Evolutionary conservation across 2,329 filamentous ascomycete species (phyloP).

Genomic region (Davidsoniella eucalypti): DNA sequence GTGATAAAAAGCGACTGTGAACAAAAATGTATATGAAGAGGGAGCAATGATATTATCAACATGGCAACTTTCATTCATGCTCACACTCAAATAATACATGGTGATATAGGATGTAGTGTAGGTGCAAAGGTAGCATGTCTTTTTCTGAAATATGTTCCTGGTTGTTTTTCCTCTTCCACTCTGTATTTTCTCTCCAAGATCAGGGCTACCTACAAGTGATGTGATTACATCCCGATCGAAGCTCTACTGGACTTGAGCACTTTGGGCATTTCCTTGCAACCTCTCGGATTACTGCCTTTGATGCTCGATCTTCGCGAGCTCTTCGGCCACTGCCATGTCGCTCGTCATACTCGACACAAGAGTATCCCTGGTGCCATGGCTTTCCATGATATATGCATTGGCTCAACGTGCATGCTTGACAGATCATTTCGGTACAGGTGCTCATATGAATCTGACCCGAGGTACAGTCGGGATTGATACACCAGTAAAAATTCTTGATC

Average conservation of each 20-base stretch:
- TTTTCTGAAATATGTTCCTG: too few species aligned
- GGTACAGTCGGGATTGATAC: slow-evolving; percentile 21
- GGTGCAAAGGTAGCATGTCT: too few species aligned
- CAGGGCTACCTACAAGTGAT: slow-evolving; percentile 22
- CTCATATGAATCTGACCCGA: slow-evolving; percentile 23
- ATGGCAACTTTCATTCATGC: neutral
- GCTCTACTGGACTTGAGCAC: slow-evolving; percentile 22
- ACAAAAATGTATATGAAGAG: neutral
- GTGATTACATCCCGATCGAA: slow-evolving; percentile 24
- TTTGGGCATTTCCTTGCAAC: slow-evolving; percentile 22
- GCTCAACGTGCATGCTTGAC: slow-evolving; percentile 18
- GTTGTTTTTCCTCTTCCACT: too few species aligned
- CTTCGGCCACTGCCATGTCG: slow-evolving; percentile 16
- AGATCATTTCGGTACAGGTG: slow-evolving; percentile 20
- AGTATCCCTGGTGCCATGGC: slow-evolving; percentile 23
- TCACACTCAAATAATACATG: too few species aligned
- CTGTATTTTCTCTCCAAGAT: too few species aligned
- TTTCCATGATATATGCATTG: slow-evolving; percentile 22
- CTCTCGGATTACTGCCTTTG: slow-evolving; percentile 20
- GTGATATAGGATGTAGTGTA: too few species aligned
- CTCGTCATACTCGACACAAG: slow-evolving; percentile 22
- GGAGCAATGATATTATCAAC: neutral
- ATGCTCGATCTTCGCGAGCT: slow-evolving; percentile 20
- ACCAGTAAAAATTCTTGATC: slow-evolving; percentile 23
- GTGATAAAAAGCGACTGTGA: neutral